A percentile compares a stretch with the other conserved stretches of the same genome.
phyloP scores from a whole-genome alignment of 441 rosid species.

The Erodium trifolium region DNA sequence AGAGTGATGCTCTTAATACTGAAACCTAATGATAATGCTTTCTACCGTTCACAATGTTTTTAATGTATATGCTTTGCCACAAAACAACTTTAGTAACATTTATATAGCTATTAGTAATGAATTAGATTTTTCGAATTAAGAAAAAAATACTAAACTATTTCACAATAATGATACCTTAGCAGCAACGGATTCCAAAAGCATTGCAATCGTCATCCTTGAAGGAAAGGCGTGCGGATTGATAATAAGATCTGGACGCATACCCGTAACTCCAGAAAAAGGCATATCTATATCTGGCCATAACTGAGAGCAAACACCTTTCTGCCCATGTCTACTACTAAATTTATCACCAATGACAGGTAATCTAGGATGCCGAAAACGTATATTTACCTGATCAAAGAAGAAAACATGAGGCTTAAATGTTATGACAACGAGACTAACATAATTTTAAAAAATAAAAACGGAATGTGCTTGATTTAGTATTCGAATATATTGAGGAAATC shows the following conservation, averaged over 20 bases:
- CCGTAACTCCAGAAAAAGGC: constrained; percentile 92
- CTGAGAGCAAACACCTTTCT: constrained; percentile 98
- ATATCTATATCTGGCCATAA: constrained; percentile 94
- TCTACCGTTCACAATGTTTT: neutral
- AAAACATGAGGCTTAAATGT: neutral
- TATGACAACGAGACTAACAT: neutral
- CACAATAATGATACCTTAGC: constrained; percentile 56
- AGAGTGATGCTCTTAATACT: neutral
- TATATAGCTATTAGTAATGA: neutral
- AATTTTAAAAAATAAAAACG: neutral
- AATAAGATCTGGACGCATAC: constrained; percentile 97
- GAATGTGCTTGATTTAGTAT: neutral
- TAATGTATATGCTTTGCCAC: too few species aligned
- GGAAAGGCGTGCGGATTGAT: constrained; percentile 99
- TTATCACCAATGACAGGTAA: constrained; percentile 93
- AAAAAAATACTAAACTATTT: neutral
- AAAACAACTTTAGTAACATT: neutral
- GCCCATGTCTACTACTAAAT: constrained; percentile 98
- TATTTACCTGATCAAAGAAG: constrained; percentile 50
- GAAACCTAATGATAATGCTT: neutral
- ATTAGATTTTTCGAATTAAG: neutral
- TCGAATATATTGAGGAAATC: neutral
- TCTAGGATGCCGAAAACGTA: constrained; percentile 87
- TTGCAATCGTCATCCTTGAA: constrained; percentile 95
- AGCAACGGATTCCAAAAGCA: constrained; percentile 95